Evolutionary conservation across 768 basidiomycete species (phyloP).

Genomic region (Tricholoma terreum): DNA sequence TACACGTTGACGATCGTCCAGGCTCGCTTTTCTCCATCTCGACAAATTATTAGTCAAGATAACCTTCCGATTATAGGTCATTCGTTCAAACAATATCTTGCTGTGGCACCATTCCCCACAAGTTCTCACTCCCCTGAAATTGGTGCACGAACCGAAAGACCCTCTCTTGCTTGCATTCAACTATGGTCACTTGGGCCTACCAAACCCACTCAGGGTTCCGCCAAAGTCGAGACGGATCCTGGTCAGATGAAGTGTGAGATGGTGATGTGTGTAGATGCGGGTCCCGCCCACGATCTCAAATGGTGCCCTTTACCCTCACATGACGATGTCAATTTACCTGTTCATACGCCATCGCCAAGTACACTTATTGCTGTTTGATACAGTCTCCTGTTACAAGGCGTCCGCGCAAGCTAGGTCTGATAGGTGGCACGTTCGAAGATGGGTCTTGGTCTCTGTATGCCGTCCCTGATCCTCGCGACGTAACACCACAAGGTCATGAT

Average conservation of each 20-base stretch:
- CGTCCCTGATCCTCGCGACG: slow-evolving; percentile 73
- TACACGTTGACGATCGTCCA: slow-evolving; percentile 52
- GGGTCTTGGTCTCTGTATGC: slow-evolving; percentile 77
- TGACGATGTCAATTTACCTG: slow-evolving; percentile 38
- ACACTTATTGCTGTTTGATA: background rate
- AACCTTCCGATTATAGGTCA: slow-evolving; percentile 36
- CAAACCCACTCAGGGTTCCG: background rate
- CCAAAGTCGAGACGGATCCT: slow-evolving; percentile 18
- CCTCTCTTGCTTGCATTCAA: slow-evolving; percentile 71
- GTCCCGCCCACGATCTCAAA: slow-evolving; percentile 76
- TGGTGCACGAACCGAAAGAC: slow-evolving; percentile 54
- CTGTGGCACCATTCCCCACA: slow-evolving; percentile 73
- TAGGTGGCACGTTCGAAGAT: slow-evolving; percentile 85
- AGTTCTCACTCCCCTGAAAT: slow-evolving; percentile 61
- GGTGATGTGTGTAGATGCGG: slow-evolving; percentile 80
- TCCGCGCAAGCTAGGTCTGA: slow-evolving; percentile 69
- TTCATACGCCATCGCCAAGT: background rate
- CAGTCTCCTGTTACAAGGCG: slow-evolving; percentile 10
- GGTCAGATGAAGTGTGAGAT: slow-evolving; percentile 75
- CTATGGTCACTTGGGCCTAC: slow-evolving; percentile 65
- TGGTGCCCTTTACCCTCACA: slow-evolving; percentile 93
- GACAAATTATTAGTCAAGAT: slow-evolving; percentile 1
- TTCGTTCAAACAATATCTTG: slow-evolving; percentile 73
- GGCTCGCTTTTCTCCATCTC: slow-evolving; percentile 21
- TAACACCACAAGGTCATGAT: slow-evolving; percentile 30